Conservation (phyloP, 208 protist genomes). For the Lotmaria passim region DNA sequence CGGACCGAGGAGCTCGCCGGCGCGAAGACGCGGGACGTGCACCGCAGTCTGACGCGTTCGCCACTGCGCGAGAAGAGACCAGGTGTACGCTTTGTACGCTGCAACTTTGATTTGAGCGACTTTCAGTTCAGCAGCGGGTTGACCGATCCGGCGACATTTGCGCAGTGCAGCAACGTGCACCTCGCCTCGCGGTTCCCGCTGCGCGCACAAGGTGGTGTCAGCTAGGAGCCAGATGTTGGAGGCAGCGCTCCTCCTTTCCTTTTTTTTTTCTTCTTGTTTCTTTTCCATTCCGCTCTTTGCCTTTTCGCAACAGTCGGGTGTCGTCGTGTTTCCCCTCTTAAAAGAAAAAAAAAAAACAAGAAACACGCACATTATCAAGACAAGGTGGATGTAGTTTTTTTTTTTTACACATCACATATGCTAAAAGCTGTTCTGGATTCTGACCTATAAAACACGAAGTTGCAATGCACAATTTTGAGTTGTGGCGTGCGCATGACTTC, state of each 20-base stretch:
- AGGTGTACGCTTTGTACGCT: constrained; percentile 48
- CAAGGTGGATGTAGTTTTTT: no score
- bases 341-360: not conserved
- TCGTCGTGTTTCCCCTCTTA: no score
- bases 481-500: no score
- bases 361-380: no score
- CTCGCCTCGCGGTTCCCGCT: constrained; percentile 55
- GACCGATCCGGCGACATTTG: constrained; percentile 35
- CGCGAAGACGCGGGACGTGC: not conserved
- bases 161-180: constrained; percentile 58
- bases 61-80: not conserved
- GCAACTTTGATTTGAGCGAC: constrained; percentile 73
- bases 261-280: constrained; percentile 7
- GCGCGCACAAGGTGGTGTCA: constrained; percentile 23
- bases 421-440: no score
- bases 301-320: no score
- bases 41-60: not conserved
- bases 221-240: not conserved
- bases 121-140: constrained; percentile 59
- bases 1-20: not conserved
- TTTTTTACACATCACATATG: no score
- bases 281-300: no score
- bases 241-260: constrained; percentile 17
- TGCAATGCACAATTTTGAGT: no score
- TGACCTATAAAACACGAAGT: no score